These are phyloP conservation scores for Fusarium redolens DNA, from an alignment of 2,329 filamentous ascomycete genomes.

Conservation along the genomic window DNA sequence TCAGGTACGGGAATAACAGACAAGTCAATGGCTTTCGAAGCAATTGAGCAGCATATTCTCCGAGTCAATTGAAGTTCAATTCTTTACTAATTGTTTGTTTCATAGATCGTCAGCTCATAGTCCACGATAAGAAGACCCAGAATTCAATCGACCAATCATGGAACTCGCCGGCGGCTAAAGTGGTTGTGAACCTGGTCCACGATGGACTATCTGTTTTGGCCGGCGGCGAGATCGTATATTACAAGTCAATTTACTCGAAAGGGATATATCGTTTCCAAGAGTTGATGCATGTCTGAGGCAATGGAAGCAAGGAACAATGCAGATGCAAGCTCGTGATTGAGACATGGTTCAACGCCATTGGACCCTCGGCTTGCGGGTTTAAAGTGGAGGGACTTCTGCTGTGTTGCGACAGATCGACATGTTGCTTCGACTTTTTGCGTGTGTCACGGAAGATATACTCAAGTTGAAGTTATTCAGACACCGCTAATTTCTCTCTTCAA, in stretches of 20 bases:
- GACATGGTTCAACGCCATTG: conserved; percentile 1
- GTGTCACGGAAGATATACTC: background rate
- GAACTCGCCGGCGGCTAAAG: conserved; percentile 11
- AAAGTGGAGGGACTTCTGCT: background rate
- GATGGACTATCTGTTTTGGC: background rate
- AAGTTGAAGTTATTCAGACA: background rate
- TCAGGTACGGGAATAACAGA: background rate
- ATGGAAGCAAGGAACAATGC: background rate
- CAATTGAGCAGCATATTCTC: background rate
- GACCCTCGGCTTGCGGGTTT: background rate
- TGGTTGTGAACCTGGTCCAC: background rate
- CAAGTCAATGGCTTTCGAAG: background rate
- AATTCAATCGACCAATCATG: conserved; percentile 18
- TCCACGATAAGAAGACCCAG: conserved; percentile 13
- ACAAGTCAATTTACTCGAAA: background rate
- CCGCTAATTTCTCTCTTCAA: background rate
- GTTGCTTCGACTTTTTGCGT: background rate
- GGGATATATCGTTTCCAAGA: background rate
- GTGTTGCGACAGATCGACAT: background rate
- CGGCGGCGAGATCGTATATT: conserved; percentile 14
- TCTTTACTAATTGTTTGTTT: background rate
- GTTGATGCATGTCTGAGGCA: background rate
- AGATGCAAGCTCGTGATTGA: background rate
- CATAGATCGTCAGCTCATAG: background rate
- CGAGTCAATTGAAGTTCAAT: background rate